A percentile compares a stretch with the other conserved stretches of the same genome.
These are phyloP conservation scores for Mycena galopus DNA, from an alignment of 768 basidiomycete species.

Conservation along the genomic window DNA sequence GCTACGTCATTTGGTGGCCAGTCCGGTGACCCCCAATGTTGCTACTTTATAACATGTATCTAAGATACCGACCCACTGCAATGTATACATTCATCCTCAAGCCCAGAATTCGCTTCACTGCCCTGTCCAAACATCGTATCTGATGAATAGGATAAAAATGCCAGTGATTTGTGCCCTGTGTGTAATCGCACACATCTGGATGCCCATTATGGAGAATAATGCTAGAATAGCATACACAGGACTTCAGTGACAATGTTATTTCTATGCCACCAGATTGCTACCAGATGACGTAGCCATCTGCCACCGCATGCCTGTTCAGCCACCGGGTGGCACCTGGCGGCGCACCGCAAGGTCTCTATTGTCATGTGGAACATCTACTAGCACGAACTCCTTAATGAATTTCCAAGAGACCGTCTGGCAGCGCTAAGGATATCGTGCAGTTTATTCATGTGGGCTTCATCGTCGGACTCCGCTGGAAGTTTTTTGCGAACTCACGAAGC, in stretches of 20 bases:
- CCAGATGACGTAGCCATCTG: background rate
- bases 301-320: background rate
- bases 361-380: too few species aligned
- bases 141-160: background rate
- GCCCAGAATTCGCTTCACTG: background rate
- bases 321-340: background rate
- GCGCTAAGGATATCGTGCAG: too few species aligned
- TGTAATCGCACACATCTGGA: background rate
- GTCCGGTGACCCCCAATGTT: background rate
- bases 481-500: too few species aligned
- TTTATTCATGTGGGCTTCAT: too few species aligned
- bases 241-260: background rate
- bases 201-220: background rate
- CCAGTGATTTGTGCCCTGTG: background rate
- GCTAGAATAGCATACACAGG: background rate
- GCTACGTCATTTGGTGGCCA: background rate
- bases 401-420: too few species aligned
- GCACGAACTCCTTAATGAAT: too few species aligned
- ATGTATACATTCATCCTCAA: background rate
- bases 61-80: background rate
- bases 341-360: background rate
- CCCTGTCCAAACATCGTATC: background rate
- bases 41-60: background rate
- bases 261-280: background rate
- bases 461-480: too few species aligned